phyloP scores from a whole-genome alignment of 352 stramenopile genomes.

The Pythium aquatile region DNA sequence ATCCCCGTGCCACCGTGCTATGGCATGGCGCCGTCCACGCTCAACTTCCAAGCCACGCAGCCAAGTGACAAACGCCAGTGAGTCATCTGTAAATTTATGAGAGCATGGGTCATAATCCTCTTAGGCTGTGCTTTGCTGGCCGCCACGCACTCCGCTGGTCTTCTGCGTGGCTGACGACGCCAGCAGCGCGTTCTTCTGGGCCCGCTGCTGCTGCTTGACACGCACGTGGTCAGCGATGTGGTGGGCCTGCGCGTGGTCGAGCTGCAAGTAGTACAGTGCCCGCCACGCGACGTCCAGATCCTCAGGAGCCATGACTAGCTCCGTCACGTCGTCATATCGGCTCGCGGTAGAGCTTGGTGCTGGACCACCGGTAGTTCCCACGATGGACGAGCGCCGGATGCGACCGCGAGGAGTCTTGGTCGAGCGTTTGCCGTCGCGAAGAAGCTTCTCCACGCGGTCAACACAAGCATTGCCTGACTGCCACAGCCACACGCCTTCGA shows the following conservation, averaged over 20 bases:
- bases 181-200: neutral
- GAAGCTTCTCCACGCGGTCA: slow-evolving; percentile 13
- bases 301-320: slow-evolving; percentile 21
- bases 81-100: neutral
- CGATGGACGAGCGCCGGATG: slow-evolving; percentile 3
- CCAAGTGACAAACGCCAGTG: neutral
- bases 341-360: neutral
- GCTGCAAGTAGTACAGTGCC: slow-evolving; percentile 36
- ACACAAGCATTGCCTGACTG: slow-evolving; percentile 18
- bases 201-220: slow-evolving; percentile 24
- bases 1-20: slow-evolving; percentile 45
- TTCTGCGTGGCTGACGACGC: neutral
- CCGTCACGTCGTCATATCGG: neutral
- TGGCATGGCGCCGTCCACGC: slow-evolving; percentile 76
- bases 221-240: slow-evolving; percentile 38
- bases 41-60: slow-evolving; percentile 39
- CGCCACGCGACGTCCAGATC: slow-evolving; percentile 37
- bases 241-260: slow-evolving; percentile 34
- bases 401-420: neutral
- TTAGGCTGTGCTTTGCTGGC: neutral
- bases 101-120: neutral
- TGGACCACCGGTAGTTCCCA: neutral
- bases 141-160: neutral
- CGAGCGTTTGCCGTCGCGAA: neutral
- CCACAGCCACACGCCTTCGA: slow-evolving; percentile 22